Evolutionary conservation across 1,284 basidiomycete genomes (phyloP), one percentile per base, ranked within the genome.

Genomic region (Pascua guehoae): DNA sequence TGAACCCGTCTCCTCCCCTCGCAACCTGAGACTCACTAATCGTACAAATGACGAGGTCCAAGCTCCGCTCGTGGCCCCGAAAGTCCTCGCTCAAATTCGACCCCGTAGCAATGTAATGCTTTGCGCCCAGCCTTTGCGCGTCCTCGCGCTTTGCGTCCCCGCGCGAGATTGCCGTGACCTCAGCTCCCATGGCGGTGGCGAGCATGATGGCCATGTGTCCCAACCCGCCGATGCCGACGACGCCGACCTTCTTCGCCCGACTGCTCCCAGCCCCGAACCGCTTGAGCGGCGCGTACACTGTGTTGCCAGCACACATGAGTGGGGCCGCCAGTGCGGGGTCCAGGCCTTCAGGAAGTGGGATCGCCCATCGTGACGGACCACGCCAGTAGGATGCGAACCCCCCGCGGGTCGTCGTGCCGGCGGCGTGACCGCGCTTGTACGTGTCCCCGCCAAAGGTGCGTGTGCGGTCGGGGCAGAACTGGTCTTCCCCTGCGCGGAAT

Each of bases 331-430:
- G 66, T 47, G 82, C 81, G 3, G 81, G 79, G 53, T 81, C 78
- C 43, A 88, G 70, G 2, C 68, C 79, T 3, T 84, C 79, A 0
- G 86, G 86, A 53, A 88, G 82, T 12, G 80, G 80, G 72, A 87
- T 84, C 47, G 84, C 85, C 66, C 85, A 87, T 56, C 80, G 82
- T 12, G 64, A 53, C 9, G 67, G 65, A 49, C 67, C 67, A 43
- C 65, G 59, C 68, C 68, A 72, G 66, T 73, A 72, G 59, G 78
- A 77, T 42, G 78, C 58, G 73, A 77, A 10, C 74, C 79, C 18
- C 75, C 79, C 79, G 55, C 71, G 69, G 0, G 75, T 64, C 40
- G 60, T 60, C 37, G 46, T 46, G 8, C 67, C 70, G 41, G 65
- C 61, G n/a, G 56, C 65, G 12, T 54, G 9, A 11, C 54, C 62